phyloP scores from a whole-genome alignment of 176 grass and related monocot species.

The Carex parvula region DNA sequence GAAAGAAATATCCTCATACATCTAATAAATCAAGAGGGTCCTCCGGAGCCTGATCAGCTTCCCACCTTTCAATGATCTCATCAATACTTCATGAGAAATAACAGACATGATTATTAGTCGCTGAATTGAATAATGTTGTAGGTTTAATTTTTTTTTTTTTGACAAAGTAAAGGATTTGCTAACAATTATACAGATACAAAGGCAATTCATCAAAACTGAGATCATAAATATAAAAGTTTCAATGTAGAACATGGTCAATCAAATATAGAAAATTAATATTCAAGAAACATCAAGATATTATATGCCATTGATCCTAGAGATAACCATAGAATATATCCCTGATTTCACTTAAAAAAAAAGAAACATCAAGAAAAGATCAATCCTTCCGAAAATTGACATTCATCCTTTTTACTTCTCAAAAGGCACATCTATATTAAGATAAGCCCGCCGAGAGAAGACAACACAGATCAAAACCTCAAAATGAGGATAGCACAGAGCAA shows the following conservation, averaged over 20 bases:
- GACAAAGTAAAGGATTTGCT: neutral
- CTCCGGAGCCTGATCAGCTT: slow-evolving; percentile 36
- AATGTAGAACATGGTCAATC: neutral
- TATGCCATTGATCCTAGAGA: neutral
- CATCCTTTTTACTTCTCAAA: neutral
- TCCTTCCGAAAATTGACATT: neutral
- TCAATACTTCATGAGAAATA: slow-evolving; percentile 49
- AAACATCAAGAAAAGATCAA: neutral
- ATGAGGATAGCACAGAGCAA: neutral
- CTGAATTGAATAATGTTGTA: neutral
- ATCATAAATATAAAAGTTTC: neutral
- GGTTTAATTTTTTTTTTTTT: neutral
- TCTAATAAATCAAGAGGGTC: slow-evolving; percentile 37
- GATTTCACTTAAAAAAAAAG: neutral
- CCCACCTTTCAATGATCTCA: slow-evolving; percentile 61
- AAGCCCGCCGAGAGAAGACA: neutral
- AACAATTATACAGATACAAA: neutral
- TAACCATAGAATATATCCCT: neutral
- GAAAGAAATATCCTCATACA: slow-evolving; percentile 33
- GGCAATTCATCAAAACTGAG: neutral
- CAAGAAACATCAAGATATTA: no score
- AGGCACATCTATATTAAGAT: neutral
- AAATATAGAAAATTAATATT: neutral
- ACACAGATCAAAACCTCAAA: neutral
- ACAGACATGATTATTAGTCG: neutral